Base-by-base conservation (phyloP, 2,329 filamentous ascomycete species). In the Aspergillus uvarum region DNA sequence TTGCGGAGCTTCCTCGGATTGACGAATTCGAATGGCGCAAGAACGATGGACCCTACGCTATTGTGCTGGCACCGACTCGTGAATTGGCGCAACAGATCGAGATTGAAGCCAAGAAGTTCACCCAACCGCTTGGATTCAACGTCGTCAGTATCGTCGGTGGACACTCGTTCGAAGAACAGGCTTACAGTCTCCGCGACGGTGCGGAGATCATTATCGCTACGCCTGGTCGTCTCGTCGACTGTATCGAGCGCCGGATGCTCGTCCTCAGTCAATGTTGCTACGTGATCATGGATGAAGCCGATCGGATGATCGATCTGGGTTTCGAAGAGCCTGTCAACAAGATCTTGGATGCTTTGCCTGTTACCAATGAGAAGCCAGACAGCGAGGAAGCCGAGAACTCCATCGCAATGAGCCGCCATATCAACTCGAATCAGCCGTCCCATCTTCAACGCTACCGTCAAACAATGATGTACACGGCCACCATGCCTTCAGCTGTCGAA, bases 381-480 rank as follows among this genome's bases (percentile, higher is more conserved):
- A 90, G 86, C 0, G 94, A 98, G 12, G 91, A 91, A 56, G 95
- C 95, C 5, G 95, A 99, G 76, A 86, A 98, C 72, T 82, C 90
- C 0, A 81, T 85, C 59, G 87, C 89, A n/a, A 98, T 98, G 94
- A 89, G 87, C 68, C 84, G 86, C 59, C 89, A 90, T 69, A 79
- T 96, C 1, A 88, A 88, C 56, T 87, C 87, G 19, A 87, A 87
- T 66, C 89, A 92, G n/a, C 38, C 14, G 16, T 19, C 38, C 14
- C 38, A 44, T 19, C 38, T 44, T 42, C 51, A 53, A 70, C 85
- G 90, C 22, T 98, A 98, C 79, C 84, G 95, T 60, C 94, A 99
- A 77, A 99, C 95, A 0, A 99, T 99, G 95, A 99, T 99, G 95
- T 99, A 98, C 86, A 98, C 95, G 65, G 95, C 95, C 56, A 99